Conservation (phyloP, 1,284 basidiomycete genomes). For the Ustilago lituana region DNA sequence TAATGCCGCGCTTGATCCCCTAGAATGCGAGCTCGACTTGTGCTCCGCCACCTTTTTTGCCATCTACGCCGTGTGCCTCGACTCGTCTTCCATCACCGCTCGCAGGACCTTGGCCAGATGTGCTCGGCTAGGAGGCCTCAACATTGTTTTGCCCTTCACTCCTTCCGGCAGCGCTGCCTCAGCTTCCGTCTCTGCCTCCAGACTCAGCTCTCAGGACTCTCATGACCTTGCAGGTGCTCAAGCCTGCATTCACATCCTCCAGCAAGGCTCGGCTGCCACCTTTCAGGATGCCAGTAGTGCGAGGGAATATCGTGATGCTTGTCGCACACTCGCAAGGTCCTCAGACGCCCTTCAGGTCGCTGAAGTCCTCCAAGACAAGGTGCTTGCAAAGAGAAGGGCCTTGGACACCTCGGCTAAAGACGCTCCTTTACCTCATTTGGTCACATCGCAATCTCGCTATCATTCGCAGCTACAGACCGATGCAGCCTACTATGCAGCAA, state of each 20-base stretch:
- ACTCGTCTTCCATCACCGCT: conserved; percentile 39
- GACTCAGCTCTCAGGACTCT: conserved; percentile 36
- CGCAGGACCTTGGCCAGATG: conserved; percentile 53
- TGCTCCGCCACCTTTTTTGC: conserved; percentile 60
- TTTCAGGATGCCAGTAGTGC: conserved; percentile 56
- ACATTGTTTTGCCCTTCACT: conserved; percentile 55
- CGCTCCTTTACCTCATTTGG: conserved; percentile 3
- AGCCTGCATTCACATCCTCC: conserved; percentile 58
- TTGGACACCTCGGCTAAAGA: conserved; percentile 2
- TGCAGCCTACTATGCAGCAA: conserved; percentile 44
- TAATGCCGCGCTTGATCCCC: conserved; percentile 5
- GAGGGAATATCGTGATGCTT: conserved; percentile 58
- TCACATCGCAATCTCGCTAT: conserved; percentile 23
- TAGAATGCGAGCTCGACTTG: conserved; percentile 40
- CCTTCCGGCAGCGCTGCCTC: conserved; percentile 50
- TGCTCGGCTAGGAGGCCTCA: conserved; percentile 54
- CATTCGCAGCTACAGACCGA: conserved; percentile 51
- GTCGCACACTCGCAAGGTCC: conserved; percentile 45
- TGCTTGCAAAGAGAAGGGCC: conserved; percentile 39
- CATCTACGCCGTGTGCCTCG: conserved; percentile 51
- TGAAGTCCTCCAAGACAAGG: conserved; percentile 21
- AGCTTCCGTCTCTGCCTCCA: conserved; percentile 24
- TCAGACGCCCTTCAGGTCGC: conserved; percentile 54
- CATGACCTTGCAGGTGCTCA: conserved; percentile 51
- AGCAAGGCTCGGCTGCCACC: conserved; percentile 50